phyloP scores from a whole-genome alignment of 352 stramenopile genomes.

The Phytophthora idaei region DNA sequence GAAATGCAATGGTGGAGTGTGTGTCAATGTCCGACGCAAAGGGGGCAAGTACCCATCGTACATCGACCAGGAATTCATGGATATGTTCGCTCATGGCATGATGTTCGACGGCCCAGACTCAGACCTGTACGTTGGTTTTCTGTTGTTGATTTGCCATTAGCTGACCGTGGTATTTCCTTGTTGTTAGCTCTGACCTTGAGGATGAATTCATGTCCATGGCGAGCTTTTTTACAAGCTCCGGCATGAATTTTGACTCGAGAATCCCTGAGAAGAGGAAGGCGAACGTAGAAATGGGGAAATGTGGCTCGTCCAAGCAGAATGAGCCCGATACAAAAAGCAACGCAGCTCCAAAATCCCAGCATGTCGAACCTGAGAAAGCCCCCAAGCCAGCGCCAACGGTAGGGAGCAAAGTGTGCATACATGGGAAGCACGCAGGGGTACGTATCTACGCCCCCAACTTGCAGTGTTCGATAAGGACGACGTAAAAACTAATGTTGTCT shows the following conservation, averaged over 20 bases:
- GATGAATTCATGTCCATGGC: conserved; percentile 56
- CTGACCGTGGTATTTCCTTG: not conserved
- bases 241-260: conserved; percentile 26
- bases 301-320: not conserved
- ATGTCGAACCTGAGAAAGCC: not conserved
- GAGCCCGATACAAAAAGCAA: too few relatives aligned
- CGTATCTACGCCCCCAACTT: not conserved
- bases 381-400: conserved; percentile 12
- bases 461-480: too few relatives aligned
- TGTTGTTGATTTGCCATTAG: conserved; percentile 1
- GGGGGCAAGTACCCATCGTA: conserved; percentile 12
- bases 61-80: conserved; percentile 30
- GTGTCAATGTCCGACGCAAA: conserved; percentile 30
- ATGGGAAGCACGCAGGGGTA: conserved; percentile 49
- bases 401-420: conserved; percentile 42
- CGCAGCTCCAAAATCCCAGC: not conserved
- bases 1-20: conserved; percentile 17
- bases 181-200: conserved; percentile 37
- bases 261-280: conserved; percentile 7
- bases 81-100: conserved; percentile 33
- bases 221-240: conserved; percentile 36
- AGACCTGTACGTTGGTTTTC: conserved; percentile 5
- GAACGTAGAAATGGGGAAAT: not conserved
- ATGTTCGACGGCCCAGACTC: conserved; percentile 20
- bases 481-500: not conserved